Conservation (phyloP, 2,329 filamentous ascomycete genomes). For the Cercospora brassicicola region DNA sequence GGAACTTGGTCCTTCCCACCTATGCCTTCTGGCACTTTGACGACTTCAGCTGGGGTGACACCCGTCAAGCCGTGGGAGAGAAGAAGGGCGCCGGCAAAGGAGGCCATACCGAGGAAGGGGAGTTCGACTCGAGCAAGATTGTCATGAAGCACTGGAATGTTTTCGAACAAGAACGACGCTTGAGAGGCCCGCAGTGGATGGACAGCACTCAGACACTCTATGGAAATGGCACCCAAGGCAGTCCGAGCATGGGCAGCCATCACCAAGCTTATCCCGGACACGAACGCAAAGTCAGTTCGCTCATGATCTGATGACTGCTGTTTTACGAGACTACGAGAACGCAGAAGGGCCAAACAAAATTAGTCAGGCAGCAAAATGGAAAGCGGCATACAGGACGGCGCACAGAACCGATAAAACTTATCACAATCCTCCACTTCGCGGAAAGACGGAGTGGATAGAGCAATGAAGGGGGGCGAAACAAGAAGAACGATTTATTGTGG, state of each 20-base stretch:
- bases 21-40: slow-evolving; percentile 99
- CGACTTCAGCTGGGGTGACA: slow-evolving; percentile 99
- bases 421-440: background rate
- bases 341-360: background rate
- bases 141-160: slow-evolving; percentile 99
- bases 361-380: background rate
- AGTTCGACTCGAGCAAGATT: slow-evolving; percentile 98
- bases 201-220: slow-evolving; percentile 15
- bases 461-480: background rate
- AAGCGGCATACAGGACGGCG: background rate
- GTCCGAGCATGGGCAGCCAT: slow-evolving; percentile 12
- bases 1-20: slow-evolving; percentile 92
- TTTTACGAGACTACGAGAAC: background rate
- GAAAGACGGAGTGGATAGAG: background rate
- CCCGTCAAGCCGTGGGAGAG: slow-evolving; percentile 89
- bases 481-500: slow-evolving; percentile 2
- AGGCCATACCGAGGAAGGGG: slow-evolving; percentile 69
- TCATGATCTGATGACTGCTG: slow-evolving; percentile 21
- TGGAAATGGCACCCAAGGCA: slow-evolving; percentile 19
- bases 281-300: slow-evolving; percentile 29
- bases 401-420: background rate
- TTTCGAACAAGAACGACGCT: slow-evolving; percentile 68
- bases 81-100: slow-evolving; percentile 76
- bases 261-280: slow-evolving; percentile 22
- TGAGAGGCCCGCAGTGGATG: slow-evolving; percentile 27